Base-by-base conservation (phyloP, 257 asterid genomes). In the Galeopsis tetrahit region DNA sequence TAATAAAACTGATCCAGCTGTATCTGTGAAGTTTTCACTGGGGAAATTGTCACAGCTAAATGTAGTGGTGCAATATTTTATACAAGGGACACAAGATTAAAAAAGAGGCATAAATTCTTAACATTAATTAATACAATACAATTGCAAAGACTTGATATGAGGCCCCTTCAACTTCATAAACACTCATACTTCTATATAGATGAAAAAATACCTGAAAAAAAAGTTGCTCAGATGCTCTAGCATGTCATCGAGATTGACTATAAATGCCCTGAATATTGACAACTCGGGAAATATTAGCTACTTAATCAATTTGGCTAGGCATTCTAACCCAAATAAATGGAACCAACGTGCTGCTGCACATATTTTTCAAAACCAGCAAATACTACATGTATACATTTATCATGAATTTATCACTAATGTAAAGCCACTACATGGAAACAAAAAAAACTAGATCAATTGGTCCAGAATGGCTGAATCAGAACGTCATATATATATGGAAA, bases 151-250 rank as follows among this genome's bases (percentile, higher is more conserved):
- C 33, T 33, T 7, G 10, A 40, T 17, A 17, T 9, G 5, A n/a
- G 14, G 14, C 38, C 42, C n/a, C 34, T 42, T n/a, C 40, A 56
- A 39, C 69, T 49, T 44, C 49, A 39, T 46, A 56, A 8, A 17
- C 43, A 46, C 2, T 10, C 44, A 42, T 28, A 70, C 63, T 53
- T 34, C 39, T 44, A 15, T 39, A 34, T 62, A 44, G 8, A 33
- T 11, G 61, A n/a, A 10, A 69, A 11, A 75, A 42, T 82, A 93
- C 98, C 99, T 90, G 75, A 90, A 92, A 57, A 72, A 17, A 63
- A 83, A 80, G 86, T 94, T 94, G 88, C 95, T 94, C 96, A 91
- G 85, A 52, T 96, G 93, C 84, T 91, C 99, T 69, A 94, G 82
- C 93, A 94, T 75, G 73, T 94, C 99, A 48, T 95, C 99, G 39